Percentiles rank a stretch among this genome's conserved stretches.
phyloP scores from a whole-genome alignment of 2,329 filamentous ascomycete genomes.

The Aspergillus fischeri region DNA sequence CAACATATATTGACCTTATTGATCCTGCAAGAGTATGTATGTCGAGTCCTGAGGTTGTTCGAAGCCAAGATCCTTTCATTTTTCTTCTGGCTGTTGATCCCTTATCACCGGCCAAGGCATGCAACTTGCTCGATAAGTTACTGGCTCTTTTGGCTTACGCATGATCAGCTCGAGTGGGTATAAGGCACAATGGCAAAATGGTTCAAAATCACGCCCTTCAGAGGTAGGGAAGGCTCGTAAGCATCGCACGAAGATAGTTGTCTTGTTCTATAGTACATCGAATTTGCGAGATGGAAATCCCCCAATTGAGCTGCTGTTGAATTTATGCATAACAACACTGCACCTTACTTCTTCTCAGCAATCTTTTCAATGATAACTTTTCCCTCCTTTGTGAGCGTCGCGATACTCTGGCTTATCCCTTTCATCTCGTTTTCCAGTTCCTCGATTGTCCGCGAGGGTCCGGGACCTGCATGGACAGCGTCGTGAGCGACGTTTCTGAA shows the following conservation, averaged over 20 bases:
- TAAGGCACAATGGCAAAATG: background rate
- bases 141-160: background rate
- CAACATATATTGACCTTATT: no score
- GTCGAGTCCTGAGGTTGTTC: no score
- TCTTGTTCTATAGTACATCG: background rate
- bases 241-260: background rate
- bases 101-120: no score
- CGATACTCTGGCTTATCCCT: constrained; percentile 41
- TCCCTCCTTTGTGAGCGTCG: constrained; percentile 56
- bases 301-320: background rate
- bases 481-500: constrained; percentile 18
- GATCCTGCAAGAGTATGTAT: no score
- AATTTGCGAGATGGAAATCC: background rate
- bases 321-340: constrained; percentile 6
- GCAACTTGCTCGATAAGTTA: no score
- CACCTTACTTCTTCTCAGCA: constrained; percentile 16
- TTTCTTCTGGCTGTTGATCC: no score
- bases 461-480: constrained; percentile 21
- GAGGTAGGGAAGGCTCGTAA: background rate
- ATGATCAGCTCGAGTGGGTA: background rate
- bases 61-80: no score
- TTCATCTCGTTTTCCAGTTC: constrained; percentile 27
- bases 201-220: background rate
- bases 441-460: constrained; percentile 25
- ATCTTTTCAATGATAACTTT: constrained; percentile 60